These are phyloP conservation scores for Aspergillus hiratsukae DNA, from an alignment of 2,329 filamentous ascomycete species.

Conservation along the genomic window DNA sequence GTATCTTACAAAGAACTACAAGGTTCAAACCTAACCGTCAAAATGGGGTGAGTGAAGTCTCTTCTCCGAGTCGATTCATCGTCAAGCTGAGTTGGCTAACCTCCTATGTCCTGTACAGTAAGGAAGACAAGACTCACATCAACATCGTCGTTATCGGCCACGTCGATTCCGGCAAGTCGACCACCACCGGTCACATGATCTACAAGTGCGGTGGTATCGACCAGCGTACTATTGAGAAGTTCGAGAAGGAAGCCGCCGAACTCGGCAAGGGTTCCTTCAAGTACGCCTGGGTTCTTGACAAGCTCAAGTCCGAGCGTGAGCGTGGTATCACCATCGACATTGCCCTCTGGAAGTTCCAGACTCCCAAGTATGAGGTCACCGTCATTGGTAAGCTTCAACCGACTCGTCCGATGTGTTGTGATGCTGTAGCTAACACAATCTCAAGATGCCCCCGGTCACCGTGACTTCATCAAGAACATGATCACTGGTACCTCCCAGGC, in stretches of 20 bases:
- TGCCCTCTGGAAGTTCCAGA: conserved; percentile 99
- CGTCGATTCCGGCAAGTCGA: conserved; percentile 99
- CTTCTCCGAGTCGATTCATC: background rate
- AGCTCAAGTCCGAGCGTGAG: conserved; percentile 99
- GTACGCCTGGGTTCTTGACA: conserved; percentile 99
- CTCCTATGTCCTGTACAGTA: conserved; percentile 54
- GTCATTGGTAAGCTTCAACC: conserved; percentile 71
- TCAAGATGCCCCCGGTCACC: conserved; percentile 91
- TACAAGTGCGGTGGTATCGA: conserved; percentile 99
- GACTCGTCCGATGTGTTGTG: background rate
- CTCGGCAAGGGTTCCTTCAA: conserved; percentile 99
- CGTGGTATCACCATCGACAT: conserved; percentile 99
- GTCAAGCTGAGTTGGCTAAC: conserved; percentile 3
- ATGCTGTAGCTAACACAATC: conserved; percentile 13
- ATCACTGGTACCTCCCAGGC: conserved; percentile 99
- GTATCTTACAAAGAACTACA: conserved; percentile 47
- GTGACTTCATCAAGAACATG: conserved; percentile 99
- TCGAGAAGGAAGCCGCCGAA: conserved; percentile 99
- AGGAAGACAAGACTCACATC: conserved; percentile 92
- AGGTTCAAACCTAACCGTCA: conserved; percentile 46
- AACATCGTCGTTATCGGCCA: conserved; percentile 99
- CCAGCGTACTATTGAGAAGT: conserved; percentile 99
- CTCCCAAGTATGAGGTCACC: conserved; percentile 94
- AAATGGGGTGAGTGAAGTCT: conserved; percentile 55
- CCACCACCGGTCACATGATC: conserved; percentile 95